Evolutionary conservation across 2,329 filamentous ascomycete species (phyloP), one percentile per base, ranked within the genome.

Genomic region (Aspergillus niger): DNA sequence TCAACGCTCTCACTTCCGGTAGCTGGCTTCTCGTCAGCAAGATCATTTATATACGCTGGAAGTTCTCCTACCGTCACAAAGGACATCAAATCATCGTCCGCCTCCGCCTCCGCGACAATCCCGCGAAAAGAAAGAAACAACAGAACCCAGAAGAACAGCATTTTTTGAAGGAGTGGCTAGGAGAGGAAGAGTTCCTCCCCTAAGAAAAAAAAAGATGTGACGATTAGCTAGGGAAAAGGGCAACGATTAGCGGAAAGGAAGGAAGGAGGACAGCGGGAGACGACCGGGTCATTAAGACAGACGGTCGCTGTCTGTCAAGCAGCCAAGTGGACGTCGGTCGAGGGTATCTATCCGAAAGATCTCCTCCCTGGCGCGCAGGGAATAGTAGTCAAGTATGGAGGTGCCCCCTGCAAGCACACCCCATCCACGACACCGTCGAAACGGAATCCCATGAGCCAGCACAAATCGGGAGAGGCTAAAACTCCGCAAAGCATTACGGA

Each of bases 51-150:
- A 17, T 13, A 39, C 20, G 28, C 13, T 22, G 15, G 11, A 11
- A 20, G 32, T 6, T 17, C 50, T 20, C 58, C 39, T 59, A 75
- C 73, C 32, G 73, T 75, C 47, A 74, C 66, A 60, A 75, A 75
- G 53, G 72, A 74, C 67, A 73, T 70, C 48, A 75, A 63, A 56
- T 75, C 73, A 65, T 74, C 68, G 55, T 71, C 66, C 22, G 65
- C 59, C 24, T 69, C 66, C 24, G 65, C 65, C 30, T 68, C 60
- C 10, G 69, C 71, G 52, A 66, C 58, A 13, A 59, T 66, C 57
- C 59, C 64, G 48, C 63, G 64, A 43, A 71, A 61, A 28, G 65
- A 63, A 15, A 69, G 63, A 50, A 72, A 66, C 43, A 70, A 65
- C 20, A 66, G 55, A 28, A 69, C 58, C 59, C 63, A 63, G 55